These are phyloP conservation scores for Penicillium sp. DNA, from an alignment of 2,329 filamentous ascomycete species.

Conservation along the genomic window DNA sequence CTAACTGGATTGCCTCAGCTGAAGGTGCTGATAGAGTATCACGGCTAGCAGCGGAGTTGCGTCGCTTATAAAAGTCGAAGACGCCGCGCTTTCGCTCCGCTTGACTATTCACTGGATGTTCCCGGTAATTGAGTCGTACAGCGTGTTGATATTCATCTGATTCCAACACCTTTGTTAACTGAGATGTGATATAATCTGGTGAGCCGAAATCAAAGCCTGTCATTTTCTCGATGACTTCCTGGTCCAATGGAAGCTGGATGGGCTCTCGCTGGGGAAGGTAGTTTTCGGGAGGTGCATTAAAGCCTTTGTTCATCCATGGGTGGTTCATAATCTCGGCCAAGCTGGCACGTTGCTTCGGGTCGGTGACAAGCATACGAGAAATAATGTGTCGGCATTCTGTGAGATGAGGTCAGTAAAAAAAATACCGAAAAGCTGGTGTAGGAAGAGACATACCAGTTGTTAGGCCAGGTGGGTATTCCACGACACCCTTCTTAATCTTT, in stretches of 20 bases:
- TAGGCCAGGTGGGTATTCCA: conserved; percentile 94
- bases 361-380: conserved; percentile 92
- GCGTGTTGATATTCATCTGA: conserved; percentile 92
- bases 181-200: conserved; percentile 75
- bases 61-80: conserved; percentile 95
- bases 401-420: conserved; percentile 37
- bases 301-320: conserved; percentile 94
- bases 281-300: conserved; percentile 82
- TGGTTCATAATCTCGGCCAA: conserved; percentile 92
- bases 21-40: conserved; percentile 86
- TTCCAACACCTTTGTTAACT: conserved; percentile 82
- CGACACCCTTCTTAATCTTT: conserved; percentile 96
- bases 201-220: conserved; percentile 96
- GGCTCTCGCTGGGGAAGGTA: conserved; percentile 81
- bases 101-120: conserved; percentile 59
- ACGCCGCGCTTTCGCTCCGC: conserved; percentile 83
- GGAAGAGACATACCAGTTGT: conserved; percentile 68
- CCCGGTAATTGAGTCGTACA: conserved; percentile 69
- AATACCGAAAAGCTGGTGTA: not conserved
- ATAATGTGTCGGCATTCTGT: conserved; percentile 91
- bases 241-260: conserved; percentile 78
- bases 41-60: conserved; percentile 78
- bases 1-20: conserved; percentile 77
- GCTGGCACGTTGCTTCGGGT: conserved; percentile 81
- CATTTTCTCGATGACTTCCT: conserved; percentile 86